phyloP scores from a whole-genome alignment of 1,284 basidiomycete species.

The Naganishia sp. region DNA sequence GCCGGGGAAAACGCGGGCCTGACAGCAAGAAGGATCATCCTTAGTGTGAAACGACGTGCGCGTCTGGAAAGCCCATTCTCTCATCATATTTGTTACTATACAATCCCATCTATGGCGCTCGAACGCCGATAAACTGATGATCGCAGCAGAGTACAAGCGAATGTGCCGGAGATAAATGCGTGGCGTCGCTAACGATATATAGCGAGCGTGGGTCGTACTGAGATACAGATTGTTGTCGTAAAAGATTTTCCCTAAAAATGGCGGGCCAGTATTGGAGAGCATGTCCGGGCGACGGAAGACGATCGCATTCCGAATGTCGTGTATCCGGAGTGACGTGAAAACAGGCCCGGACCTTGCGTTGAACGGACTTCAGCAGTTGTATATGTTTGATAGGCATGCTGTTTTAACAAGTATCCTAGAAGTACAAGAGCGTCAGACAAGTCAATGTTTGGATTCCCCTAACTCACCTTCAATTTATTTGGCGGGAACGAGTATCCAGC shows the following conservation, averaged over 20 bases:
- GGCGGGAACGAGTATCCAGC: conserved; percentile 50
- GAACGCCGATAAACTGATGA: no score
- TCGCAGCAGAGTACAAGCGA: not conserved
- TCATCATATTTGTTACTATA: conserved; percentile 10
- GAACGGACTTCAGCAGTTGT: not conserved
- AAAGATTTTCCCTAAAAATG: not conserved
- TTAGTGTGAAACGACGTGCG: no score
- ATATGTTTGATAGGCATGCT: no score
- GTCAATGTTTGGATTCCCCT: not conserved
- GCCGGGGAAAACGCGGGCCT: no score
- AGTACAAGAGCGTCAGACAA: not conserved
- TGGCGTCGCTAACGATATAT: conserved; percentile 1
- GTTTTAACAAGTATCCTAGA: conserved; percentile 21
- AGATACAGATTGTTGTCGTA: conserved; percentile 22
- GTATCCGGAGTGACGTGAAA: no score
- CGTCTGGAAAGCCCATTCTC: no score
- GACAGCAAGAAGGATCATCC: no score
- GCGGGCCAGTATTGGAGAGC: no score
- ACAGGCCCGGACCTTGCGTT: no score
- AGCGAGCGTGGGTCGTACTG: conserved; percentile 14
- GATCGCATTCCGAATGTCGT: not conserved
- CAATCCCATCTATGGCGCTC: conserved; percentile 12
- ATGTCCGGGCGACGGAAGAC: not conserved
- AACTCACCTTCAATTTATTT: conserved; percentile 43
- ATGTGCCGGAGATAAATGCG: not conserved